Conservation (phyloP, 805 yeast genomes). For the Nakazawaea wickerhamii region DNA sequence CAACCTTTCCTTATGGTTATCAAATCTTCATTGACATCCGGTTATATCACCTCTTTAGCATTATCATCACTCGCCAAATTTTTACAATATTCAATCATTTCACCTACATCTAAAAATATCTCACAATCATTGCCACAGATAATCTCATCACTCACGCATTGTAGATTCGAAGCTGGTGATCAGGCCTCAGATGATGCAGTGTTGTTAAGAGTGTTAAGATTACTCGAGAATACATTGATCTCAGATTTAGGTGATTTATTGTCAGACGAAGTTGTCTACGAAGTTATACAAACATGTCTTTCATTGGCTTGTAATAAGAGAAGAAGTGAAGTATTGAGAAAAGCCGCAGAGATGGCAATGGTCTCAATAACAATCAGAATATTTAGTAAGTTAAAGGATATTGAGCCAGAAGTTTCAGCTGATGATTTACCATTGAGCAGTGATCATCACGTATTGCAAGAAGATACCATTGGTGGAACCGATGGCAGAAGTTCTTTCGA, state of each 20-base stretch:
- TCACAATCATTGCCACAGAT: conserved; percentile 57
- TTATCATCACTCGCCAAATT: conserved; percentile 71
- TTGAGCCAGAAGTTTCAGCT: conserved; percentile 37
- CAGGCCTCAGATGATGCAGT: conserved; percentile 91
- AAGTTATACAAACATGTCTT: conserved; percentile 85
- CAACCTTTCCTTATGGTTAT: conserved; percentile 85
- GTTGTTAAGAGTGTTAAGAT: conserved; percentile 70
- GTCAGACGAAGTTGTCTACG: conserved; percentile 78
- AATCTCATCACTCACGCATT: conserved; percentile 77
- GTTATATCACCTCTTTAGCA: conserved; percentile 78
- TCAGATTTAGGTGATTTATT: conserved; percentile 62
- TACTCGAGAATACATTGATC: conserved; percentile 62
- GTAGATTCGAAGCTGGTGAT: conserved; percentile 93
- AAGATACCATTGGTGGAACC: conserved; percentile 53
- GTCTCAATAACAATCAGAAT: conserved; percentile 61
- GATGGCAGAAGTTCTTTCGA: conserved; percentile 12
- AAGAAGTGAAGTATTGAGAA: conserved; percentile 82
- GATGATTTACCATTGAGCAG: conserved; percentile 25
- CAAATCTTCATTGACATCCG: conserved; percentile 80
- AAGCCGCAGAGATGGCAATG: conserved; percentile 84
- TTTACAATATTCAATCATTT: conserved; percentile 63
- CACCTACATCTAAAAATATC: conserved; percentile 46
- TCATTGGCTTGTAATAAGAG: conserved; percentile 89
- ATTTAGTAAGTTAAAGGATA: conserved; percentile 52
- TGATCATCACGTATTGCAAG: conserved; percentile 37